These are phyloP conservation scores for Phyllosticta citribraziliensis DNA, from an alignment of 2,329 filamentous ascomycete genomes.

Conservation along the genomic window DNA sequence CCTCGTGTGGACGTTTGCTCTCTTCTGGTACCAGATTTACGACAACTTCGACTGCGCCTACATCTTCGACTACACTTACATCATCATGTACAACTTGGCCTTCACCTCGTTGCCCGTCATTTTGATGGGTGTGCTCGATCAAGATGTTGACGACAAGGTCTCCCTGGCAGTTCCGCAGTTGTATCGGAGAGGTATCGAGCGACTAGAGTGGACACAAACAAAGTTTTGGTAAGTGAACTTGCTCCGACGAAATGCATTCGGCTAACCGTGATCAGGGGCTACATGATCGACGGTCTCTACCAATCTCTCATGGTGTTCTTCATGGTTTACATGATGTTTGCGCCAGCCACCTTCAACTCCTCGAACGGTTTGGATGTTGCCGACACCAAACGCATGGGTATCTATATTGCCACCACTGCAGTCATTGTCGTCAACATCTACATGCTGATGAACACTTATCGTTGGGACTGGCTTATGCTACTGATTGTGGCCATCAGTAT, in stretches of 20 bases:
- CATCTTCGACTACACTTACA: constrained; percentile 96
- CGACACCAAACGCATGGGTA: constrained; percentile 75
- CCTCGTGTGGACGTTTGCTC: constrained; percentile 90
- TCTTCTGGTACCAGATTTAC: constrained; percentile 97
- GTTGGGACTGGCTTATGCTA: constrained; percentile 95
- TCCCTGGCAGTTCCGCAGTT: constrained; percentile 91
- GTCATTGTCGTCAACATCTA: constrained; percentile 88
- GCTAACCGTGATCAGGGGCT: constrained; percentile 40
- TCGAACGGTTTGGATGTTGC: constrained; percentile 64
- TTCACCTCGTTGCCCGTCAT: constrained; percentile 94
- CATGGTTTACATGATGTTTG: constrained; percentile 76
- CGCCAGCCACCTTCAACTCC: constrained; percentile 57
- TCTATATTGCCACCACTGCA: constrained; percentile 74
- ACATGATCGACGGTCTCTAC: constrained; percentile 92
- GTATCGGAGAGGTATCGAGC: constrained; percentile 90
- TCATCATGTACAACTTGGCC: constrained; percentile 89
- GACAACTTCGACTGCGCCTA: constrained; percentile 95
- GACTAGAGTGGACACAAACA: constrained; percentile 86
- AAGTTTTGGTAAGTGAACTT: constrained; percentile 77
- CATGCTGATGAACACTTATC: constrained; percentile 90
- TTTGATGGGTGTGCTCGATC: constrained; percentile 91
- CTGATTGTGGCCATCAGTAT: constrained; percentile 74
- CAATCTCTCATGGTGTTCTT: constrained; percentile 92
- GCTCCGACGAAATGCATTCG: not conserved
- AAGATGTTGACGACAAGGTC: constrained; percentile 90